A percentile compares a stretch with the other conserved stretches of the same genome.
These are phyloP conservation scores for Corymbia maculata DNA, from an alignment of 345 rosid species.

Conservation along the genomic window DNA sequence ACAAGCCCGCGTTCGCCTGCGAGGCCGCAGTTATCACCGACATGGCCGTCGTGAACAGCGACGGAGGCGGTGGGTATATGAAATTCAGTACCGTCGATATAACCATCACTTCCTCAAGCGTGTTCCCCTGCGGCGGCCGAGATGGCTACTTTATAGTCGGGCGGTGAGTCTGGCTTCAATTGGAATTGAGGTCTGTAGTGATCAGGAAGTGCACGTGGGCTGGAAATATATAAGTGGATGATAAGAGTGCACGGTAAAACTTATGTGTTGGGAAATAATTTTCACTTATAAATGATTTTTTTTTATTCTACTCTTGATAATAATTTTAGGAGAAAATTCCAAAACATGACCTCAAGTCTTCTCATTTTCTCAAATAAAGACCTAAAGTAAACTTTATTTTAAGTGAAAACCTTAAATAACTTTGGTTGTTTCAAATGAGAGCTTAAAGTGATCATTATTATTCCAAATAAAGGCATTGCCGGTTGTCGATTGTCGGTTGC, in stretches of 20 bases:
- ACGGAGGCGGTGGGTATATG: slow-evolving; percentile 28
- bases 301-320: no score
- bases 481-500: no score
- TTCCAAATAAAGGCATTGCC: no score
- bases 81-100: not conserved
- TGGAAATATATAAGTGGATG: not conserved
- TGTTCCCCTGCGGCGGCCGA: not conserved
- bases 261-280: no score
- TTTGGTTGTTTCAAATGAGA: no score
- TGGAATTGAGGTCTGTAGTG: not conserved
- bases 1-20: slow-evolving; percentile 18
- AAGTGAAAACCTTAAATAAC: no score
- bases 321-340: no score
- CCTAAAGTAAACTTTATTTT: no score
- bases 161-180: not conserved
- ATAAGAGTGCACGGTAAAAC: no score
- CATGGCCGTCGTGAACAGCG: slow-evolving; percentile 19
- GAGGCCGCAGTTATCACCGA: slow-evolving; percentile 16
- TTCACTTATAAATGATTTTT: accelerated
- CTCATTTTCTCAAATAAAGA: no score
- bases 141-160: not conserved
- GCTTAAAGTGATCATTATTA: no score
- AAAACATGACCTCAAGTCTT: no score
- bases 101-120: not conserved
- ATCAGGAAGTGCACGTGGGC: not conserved